Conservation (phyloP, 164 flowering plant species). For the Nelumbo lutea region DNA sequence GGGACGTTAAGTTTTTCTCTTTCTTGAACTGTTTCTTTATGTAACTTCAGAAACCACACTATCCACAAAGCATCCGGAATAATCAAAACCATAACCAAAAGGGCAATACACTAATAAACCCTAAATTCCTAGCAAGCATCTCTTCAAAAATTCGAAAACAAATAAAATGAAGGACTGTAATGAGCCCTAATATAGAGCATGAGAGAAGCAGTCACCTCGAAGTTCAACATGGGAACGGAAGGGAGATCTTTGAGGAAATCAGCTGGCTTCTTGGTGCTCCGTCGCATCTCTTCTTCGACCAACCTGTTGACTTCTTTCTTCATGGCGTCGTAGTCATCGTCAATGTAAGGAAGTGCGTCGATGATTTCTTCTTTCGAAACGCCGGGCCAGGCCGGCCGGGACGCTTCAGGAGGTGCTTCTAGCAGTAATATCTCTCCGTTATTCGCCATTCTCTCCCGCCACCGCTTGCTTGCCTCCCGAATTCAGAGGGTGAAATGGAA, state of each 20-base stretch:
- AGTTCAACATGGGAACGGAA: slow-evolving; percentile 47
- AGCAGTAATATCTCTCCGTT: slow-evolving; percentile 62
- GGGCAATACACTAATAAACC: not conserved
- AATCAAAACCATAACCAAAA: too few relatives aligned
- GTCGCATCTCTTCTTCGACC: slow-evolving; percentile 90
- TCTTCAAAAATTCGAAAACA: not conserved
- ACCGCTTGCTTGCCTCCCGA: not conserved
- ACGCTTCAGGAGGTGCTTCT: slow-evolving; percentile 59
- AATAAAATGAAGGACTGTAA: not conserved
- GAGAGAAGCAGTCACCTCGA: slow-evolving; percentile 41
- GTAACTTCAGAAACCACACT: too few relatives aligned
- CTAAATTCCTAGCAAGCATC: not conserved
- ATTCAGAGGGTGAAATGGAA: too few relatives aligned
- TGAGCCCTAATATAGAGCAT: not conserved
- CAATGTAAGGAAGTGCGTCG: slow-evolving; percentile 89
- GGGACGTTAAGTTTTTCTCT: too few relatives aligned
- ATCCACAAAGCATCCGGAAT: too few relatives aligned
- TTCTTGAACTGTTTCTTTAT: too few relatives aligned
- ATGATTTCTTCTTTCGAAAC: slow-evolving; percentile 38
- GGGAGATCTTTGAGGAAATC: slow-evolving; percentile 87
- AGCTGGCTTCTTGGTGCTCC: slow-evolving; percentile 76
- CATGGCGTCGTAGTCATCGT: slow-evolving; percentile 81
- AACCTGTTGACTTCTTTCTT: slow-evolving; percentile 75
- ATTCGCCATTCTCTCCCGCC: slow-evolving; percentile 19
- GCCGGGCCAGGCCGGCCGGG: slow-evolving; percentile 29